Conservation (phyloP, 2,329 filamentous ascomycete species). For the Talaromyces sp. region DNA sequence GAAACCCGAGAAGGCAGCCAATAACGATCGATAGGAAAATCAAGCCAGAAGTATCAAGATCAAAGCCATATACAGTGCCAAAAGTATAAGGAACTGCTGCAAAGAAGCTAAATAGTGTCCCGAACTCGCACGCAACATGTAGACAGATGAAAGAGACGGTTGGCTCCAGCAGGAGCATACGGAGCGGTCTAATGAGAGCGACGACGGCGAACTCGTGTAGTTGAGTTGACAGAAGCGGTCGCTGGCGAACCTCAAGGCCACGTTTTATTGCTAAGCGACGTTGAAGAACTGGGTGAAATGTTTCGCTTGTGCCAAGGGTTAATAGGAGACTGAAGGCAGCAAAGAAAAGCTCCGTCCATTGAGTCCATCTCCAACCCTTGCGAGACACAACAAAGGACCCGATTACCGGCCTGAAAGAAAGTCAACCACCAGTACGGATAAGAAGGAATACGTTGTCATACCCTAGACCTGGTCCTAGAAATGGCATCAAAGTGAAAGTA, state of each 20-base stretch:
- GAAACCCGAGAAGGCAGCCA: constrained; percentile 57
- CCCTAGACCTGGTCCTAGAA: constrained; percentile 20
- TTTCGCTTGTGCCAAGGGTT: constrained; percentile 12
- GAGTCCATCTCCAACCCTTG: constrained; percentile 43
- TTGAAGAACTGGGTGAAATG: constrained; percentile 15
- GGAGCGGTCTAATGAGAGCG: constrained; percentile 13
- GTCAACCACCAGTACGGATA: neutral
- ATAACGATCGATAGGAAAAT: constrained; percentile 64
- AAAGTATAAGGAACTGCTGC: constrained; percentile 6
- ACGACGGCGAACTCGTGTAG: neutral
- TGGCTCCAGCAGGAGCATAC: constrained; percentile 22
- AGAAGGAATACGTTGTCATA: neutral
- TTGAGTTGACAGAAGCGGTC: neutral
- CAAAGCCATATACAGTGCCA: constrained; percentile 59
- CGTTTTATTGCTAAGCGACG: constrained; percentile 14
- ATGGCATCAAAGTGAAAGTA: constrained; percentile 19
- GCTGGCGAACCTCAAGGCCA: neutral
- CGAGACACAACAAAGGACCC: constrained; percentile 18
- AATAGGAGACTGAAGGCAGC: constrained; percentile 19
- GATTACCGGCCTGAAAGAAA: constrained; percentile 19
- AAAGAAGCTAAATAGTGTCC: constrained; percentile 19
- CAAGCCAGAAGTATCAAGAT: constrained; percentile 46
- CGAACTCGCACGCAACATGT: constrained; percentile 21
- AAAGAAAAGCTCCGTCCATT: constrained; percentile 62
- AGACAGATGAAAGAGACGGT: constrained; percentile 19